Evolutionary conservation across 441 rosid genomes (phyloP).

Genomic region (Kokia cookei): DNA sequence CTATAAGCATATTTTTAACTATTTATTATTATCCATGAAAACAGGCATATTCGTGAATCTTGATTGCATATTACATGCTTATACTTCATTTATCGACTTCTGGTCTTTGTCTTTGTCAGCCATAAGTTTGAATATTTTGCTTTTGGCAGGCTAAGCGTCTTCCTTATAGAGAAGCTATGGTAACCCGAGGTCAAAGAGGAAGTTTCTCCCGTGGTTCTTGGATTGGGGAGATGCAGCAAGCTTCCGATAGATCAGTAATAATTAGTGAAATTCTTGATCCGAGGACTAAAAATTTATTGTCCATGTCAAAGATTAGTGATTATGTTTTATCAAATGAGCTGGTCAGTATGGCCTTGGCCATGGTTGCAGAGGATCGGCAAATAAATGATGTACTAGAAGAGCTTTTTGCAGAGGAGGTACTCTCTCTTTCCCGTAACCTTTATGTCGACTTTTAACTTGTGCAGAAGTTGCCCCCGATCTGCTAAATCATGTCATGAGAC

Average conservation of each 20-base stretch:
- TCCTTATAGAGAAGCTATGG: conserved; percentile 45
- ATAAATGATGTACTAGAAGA: conserved; percentile 65
- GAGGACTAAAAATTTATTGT: conserved; percentile 55
- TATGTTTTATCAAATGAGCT: conserved; percentile 72
- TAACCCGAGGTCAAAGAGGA: conserved; percentile 32
- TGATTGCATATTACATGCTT: background rate
- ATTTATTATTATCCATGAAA: background rate
- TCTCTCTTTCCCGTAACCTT: background rate
- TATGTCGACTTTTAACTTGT: background rate
- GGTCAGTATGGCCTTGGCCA: conserved; percentile 80
- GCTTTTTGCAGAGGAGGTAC: conserved; percentile 77
- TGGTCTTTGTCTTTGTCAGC: background rate
- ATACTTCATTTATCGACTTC: background rate
- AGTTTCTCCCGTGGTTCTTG: conserved; percentile 55
- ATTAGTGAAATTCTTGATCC: conserved; percentile 77
- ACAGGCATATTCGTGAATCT: background rate
- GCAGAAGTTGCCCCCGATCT: background rate
- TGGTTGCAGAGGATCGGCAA: conserved; percentile 81
- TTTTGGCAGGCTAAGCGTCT: conserved; percentile 62
- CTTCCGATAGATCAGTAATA: conserved; percentile 64
- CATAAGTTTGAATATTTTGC: background rate
- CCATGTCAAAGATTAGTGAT: conserved; percentile 74
- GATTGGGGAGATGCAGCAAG: conserved; percentile 85
- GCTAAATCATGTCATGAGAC: background rate
- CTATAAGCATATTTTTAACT: background rate